Percentiles rank a stretch among this genome's conserved stretches.
Evolutionary conservation across 202 grass and related monocot genomes (phyloP).

Genomic region (Saccharum hybrid): DNA sequence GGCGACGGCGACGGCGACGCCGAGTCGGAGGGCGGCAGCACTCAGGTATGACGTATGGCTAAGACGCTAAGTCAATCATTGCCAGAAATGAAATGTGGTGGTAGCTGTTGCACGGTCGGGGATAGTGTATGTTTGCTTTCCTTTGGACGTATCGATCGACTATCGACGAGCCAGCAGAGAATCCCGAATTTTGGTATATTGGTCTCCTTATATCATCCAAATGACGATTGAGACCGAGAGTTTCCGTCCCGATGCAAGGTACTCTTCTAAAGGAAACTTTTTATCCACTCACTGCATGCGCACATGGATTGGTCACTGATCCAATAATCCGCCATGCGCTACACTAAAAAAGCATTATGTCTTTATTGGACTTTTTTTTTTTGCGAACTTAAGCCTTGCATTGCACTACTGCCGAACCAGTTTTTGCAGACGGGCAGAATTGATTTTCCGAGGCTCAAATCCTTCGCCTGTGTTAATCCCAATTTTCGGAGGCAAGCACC

Average conservation of each 20-base stretch:
- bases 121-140: not conserved
- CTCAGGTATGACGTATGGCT: conserved; percentile 3
- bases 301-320: not conserved
- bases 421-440: no score
- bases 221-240: not conserved
- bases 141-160: not conserved
- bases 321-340: not conserved
- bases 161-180: not conserved
- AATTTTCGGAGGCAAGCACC: no score
- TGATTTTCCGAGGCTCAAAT: no score
- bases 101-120: not conserved
- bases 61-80: not conserved
- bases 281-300: not conserved
- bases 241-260: not conserved
- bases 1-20: not conserved
- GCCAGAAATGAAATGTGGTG: not conserved
- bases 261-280: not conserved
- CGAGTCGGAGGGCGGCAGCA: not conserved
- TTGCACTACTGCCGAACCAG: not conserved
- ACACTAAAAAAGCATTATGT: not conserved
- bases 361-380: not conserved
- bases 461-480: no score
- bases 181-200: not conserved
- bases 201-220: not conserved
- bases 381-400: not conserved